A percentile compares a stretch with the other conserved stretches of the same genome.
Conservation (phyloP, 23 red algal species). For the Gracilaria domingensis region DNA sequence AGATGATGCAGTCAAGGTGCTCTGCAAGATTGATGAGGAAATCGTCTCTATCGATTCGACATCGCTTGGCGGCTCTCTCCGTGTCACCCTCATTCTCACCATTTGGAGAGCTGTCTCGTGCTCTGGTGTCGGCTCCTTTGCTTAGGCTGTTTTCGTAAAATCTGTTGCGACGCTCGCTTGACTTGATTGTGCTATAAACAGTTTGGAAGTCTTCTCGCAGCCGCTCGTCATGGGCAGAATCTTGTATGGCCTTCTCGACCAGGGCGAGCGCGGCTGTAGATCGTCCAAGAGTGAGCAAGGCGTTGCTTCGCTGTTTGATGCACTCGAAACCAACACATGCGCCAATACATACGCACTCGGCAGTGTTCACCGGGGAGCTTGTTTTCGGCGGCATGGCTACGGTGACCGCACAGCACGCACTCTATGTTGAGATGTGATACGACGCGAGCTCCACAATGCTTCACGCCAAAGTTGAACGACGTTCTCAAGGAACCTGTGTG, state of each 20-base stretch:
- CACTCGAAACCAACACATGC: slow-evolving; percentile 47
- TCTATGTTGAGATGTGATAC: neutral
- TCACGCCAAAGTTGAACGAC: no score
- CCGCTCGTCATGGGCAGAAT: neutral
- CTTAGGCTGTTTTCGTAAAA: neutral
- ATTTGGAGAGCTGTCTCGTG: neutral
- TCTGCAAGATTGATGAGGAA: slow-evolving; percentile 19
- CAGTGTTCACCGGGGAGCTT: neutral
- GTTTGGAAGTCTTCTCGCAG: slow-evolving; percentile 15
- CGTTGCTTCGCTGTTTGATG: slow-evolving; percentile 13
- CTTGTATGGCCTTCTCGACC: slow-evolving; percentile 31
- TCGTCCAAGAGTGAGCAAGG: slow-evolving; percentile 6
- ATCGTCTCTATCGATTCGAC: slow-evolving; percentile 3
- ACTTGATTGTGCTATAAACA: slow-evolving; percentile 9
- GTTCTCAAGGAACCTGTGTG: neutral
- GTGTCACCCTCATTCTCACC: neutral
- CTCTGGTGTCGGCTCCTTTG: neutral
- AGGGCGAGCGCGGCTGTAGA: slow-evolving; percentile 10
- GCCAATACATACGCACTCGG: slow-evolving; percentile 23
- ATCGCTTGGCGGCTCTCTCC: neutral
- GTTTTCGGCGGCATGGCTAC: neutral
- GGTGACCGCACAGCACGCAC: neutral
- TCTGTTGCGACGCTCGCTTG: slow-evolving; percentile 25
- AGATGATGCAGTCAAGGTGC: slow-evolving; percentile 74
- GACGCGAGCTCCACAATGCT: no score